Base-by-base conservation (phyloP, 148 eudicot genomes). In the Talinum fruticosum region DNA sequence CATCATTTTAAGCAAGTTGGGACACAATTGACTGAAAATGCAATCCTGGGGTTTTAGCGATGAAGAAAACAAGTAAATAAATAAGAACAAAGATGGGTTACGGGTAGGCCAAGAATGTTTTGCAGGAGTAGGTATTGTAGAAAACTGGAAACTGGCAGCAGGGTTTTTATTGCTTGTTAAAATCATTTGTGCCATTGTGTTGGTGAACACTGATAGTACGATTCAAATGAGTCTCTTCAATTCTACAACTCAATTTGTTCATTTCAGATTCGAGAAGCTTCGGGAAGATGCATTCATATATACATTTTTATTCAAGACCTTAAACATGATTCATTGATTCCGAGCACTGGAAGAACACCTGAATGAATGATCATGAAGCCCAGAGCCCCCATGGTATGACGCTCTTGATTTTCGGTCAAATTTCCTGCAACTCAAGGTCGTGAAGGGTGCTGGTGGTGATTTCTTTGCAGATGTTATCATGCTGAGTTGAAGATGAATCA, bases 191-290 rank as follows among this genome's bases (percentile, higher is more conserved):
- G 54, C 10, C 45, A 41, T 4, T 41, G 5, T 41, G 54, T 4
- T 12, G 54, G 1, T 49, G 10, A 54, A 19, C 24, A 2, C 19
- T 13, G 29, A 24, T 19, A 49, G 14, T 35, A 61, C 29, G 1
- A 10, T 13, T 62, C 10, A 28, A 26, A 62, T 64, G 16, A 45
- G 34, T 75, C 41, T 61, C 51, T 47, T 26, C 49, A 19, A 34
- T 65, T 36, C 36, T 2, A 18, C 10, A 32, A 10, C 36, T 44
- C 10, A 70, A 49, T 15, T 53, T 30, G 32, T 78, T 18, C 49
- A 13, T 76, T 76, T 81, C 84, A 89, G 92, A 79, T 89, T 87
- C 68, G 90, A 89, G 79, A 87, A 85, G 79, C 88, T 87, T 54
- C 83, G 82, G 81, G 92, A 89, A 85, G 87, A 82, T 72, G 89